Evolutionary conservation across 2,329 filamentous ascomycete species (phyloP), one percentile per base, ranked within the genome.

Genomic region (Nigrospora oryzae): DNA sequence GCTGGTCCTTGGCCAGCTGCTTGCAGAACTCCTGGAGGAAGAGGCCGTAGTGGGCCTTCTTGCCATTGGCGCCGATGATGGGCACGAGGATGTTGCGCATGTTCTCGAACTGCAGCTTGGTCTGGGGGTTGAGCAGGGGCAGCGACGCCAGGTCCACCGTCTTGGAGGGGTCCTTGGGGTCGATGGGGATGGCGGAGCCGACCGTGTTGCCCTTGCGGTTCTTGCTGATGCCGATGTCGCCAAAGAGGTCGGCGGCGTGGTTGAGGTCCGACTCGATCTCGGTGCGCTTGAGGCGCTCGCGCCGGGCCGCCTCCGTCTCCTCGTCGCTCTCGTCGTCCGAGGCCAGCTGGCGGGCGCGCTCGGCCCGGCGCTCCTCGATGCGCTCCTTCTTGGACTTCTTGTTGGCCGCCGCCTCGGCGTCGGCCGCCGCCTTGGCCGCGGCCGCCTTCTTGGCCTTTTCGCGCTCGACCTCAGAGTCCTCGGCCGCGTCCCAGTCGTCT

Each of bases 401-500:
- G 59, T 83, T 88, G 43, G 89, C 89, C 37, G 86, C 88, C 8
- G 89, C 89, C 58, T 89, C 87, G 38, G 86, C 90, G 0, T 90
- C 89, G 28, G 88, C 89, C 68, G 94, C 94, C 47, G 86, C 88
- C 68, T 95, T 94, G 43, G 81, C 85, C 61, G 88, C 90, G 6
- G 77, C 84, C 42, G 83, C 89, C 71, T 91, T 93, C 68, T 86
- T 86, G 28, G 80, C 87, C 75, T 97, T 98, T 68, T 96, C 90
- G 58, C 89, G 86, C 73, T 98, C 93, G 57, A 83, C 91, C 59
- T 98, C 93, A 50, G 89, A 95, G 70, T 98, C 93, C 61, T 97
- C 93, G 55, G 87, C 90, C 47, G 88, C 91, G 60, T 97, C 90
- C 93, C 93, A 98, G 32, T 88, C 91, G 49, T 98, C 93, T 60